Evolutionary conservation across 305 asterid species (phyloP).

Genomic region (Ilex paraguariensis): DNA sequence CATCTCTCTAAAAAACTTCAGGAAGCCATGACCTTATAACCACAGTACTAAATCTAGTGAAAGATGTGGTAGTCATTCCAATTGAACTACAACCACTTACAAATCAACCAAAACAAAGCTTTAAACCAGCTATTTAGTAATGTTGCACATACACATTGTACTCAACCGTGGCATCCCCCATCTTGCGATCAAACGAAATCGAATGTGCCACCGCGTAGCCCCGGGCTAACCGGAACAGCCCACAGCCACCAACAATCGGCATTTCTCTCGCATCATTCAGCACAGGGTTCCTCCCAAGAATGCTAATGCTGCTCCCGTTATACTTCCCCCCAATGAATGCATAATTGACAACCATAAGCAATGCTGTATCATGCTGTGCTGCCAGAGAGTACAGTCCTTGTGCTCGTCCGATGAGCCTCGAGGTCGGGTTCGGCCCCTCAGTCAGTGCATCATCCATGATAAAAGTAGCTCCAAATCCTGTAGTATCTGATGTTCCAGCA

Average conservation of each 20-base stretch:
- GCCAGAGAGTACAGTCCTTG: constrained; percentile 38
- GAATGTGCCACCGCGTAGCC: constrained; percentile 41
- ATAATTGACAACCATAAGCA: constrained; percentile 30
- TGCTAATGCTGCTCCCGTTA: constrained; percentile 38
- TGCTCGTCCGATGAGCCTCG: constrained; percentile 33
- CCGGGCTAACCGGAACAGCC: constrained; percentile 30
- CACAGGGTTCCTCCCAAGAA: constrained; percentile 43
- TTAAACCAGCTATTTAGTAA: too few species aligned
- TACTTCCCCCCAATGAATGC: constrained; percentile 26
- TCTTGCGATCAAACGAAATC: constrained; percentile 18
- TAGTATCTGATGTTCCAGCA: neutral
- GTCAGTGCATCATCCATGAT: constrained; percentile 38
- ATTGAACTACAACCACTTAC: too few species aligned
- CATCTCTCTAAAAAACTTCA: too few species aligned
- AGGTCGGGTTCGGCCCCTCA: constrained; percentile 8
- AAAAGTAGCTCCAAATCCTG: constrained; percentile 29
- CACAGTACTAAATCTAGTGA: too few species aligned
- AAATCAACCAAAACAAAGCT: too few species aligned
- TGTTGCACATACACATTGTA: constrained; percentile 28
- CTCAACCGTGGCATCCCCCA: constrained; percentile 41
- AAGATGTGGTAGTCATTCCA: too few species aligned
- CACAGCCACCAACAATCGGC: constrained; percentile 46
- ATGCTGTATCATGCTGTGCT: constrained; percentile 20
- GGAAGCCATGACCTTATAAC: too few species aligned
- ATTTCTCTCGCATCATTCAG: constrained; percentile 34